Evolutionary conservation across 768 basidiomycete species (phyloP), one percentile per base, ranked within the genome.

Genomic region (Dictyophora rubrovolvata): DNA sequence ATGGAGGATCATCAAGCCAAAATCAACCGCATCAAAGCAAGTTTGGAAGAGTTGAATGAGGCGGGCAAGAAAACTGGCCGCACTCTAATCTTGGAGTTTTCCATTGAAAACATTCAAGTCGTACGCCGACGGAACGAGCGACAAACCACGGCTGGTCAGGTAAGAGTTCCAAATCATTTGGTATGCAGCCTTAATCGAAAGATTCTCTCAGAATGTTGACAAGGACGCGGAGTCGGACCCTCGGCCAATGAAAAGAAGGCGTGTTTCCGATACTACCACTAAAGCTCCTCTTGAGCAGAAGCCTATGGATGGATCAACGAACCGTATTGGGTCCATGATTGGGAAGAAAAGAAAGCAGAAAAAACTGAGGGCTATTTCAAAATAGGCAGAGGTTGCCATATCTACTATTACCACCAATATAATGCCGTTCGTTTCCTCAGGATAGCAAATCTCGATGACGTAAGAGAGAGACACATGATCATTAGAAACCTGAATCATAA

Each of bases 91-190:
- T 83, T 93, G n/a, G 94, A 98, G 72, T 96, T 96, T 71, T 93
- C 92, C 46, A 92, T 97, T 54, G 93, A 97, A 74, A 97, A 97
- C 66, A 75, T 90, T 18, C 88, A 93, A 71, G 91, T 94, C 33
- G 85, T 93, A 42, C 87, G 87, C 63, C 76, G 91, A 58, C 77
- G 93, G 65, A 77, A 78, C 42, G 79, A 81, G 1, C 75, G 75
- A 56, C 78, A 76, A 61, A 73, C 76, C 55, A 77, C 73, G 48
- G 75, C 72, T 53, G 57, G 61, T 48, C 65, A 63, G 51, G 66
- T 66, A 60, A 36, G 63, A 63, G 55, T 70, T 11, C 4, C 16
- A 21, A 22, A 34, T 55, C 7, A 28, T 28, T 7, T 28, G 28
- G 28, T 28, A 28, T 28, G 7, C 7, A 48, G 12, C 20, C 23